Conservation (phyloP, 31 red algal genomes). For the Odonthalia washingtoniensis region DNA sequence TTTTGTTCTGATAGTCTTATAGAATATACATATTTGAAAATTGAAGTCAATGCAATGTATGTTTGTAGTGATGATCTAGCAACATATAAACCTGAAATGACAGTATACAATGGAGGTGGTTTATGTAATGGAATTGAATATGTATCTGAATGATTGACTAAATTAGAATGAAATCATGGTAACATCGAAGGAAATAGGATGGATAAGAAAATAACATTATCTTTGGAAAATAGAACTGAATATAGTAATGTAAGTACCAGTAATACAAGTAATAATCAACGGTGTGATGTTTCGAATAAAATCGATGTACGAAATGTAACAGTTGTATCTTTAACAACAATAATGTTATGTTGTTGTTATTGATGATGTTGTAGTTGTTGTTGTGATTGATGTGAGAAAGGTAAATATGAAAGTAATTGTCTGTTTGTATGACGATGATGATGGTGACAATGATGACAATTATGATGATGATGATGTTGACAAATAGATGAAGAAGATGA, state of each 20-base stretch:
- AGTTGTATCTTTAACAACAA: background rate
- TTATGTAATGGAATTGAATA: background rate
- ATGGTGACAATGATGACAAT: no score
- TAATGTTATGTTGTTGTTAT: no score
- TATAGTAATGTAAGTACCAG: constrained; percentile 71
- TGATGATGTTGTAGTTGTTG: no score
- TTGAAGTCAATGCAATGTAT: constrained; percentile 59
- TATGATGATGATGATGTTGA: no score
- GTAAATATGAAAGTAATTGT: background rate
- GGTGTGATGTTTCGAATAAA: constrained; percentile 58
- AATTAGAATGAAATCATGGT: constrained; percentile 25
- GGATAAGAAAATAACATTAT: constrained; percentile 73
- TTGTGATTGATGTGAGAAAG: background rate
- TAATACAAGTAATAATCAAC: constrained; percentile 62
- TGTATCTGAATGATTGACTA: constrained; percentile 74
- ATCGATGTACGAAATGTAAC: constrained; percentile 49
- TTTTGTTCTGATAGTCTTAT: constrained; percentile 85
- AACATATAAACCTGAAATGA: constrained; percentile 91
- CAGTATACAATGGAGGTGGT: constrained; percentile 57
- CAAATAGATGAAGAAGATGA: no score
- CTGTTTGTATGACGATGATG: background rate
- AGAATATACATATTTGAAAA: constrained; percentile 58
- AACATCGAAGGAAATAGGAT: no score
- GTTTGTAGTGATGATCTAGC: constrained; percentile 50
- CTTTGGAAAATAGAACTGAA: constrained; percentile 78